Conservation (phyloP, 2,329 filamentous ascomycete species). For the Elsinoe perseae region DNA sequence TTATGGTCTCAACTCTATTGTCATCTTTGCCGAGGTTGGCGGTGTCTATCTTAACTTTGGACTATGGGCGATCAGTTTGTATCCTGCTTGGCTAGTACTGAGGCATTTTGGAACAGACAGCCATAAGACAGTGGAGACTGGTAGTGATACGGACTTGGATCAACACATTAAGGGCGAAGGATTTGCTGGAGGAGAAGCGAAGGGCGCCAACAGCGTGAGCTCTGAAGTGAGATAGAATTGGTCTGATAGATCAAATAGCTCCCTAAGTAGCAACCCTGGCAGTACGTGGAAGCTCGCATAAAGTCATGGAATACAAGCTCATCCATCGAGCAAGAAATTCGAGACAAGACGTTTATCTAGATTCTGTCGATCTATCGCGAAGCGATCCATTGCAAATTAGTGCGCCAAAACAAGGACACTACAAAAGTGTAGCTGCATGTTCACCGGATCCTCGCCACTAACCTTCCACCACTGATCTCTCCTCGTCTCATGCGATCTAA, state of each 20-base stretch:
- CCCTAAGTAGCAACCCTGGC: no score
- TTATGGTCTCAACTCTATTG: slow-evolving; percentile 58
- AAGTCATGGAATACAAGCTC: no score
- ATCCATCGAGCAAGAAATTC: no score
- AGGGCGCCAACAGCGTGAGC: not conserved
- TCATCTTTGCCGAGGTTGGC: slow-evolving; percentile 56
- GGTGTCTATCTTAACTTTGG: slow-evolving; percentile 64
- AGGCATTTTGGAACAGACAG: slow-evolving; percentile 43
- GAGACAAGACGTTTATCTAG: no score
- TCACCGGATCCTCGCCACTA: slow-evolving; percentile 48
- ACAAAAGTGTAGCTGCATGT: not conserved
- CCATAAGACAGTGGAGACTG: not conserved
- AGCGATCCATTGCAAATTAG: no score
- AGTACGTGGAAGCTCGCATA: not conserved
- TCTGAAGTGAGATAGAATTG: not conserved
- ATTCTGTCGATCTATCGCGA: slow-evolving; percentile 3
- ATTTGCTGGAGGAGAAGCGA: not conserved
- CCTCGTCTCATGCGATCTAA: slow-evolving; percentile 59
- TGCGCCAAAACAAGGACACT: no score
- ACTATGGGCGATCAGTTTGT: slow-evolving; percentile 56
- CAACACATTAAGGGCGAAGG: not conserved
- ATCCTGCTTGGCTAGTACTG: slow-evolving; percentile 61
- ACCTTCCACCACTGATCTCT: slow-evolving; percentile 58
- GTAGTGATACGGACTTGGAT: not conserved
- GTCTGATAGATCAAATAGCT: no score